These are phyloP conservation scores for Neophaeococcomyces mojaviensis DNA, from an alignment of 2,329 filamentous ascomycete species.

Conservation along the genomic window DNA sequence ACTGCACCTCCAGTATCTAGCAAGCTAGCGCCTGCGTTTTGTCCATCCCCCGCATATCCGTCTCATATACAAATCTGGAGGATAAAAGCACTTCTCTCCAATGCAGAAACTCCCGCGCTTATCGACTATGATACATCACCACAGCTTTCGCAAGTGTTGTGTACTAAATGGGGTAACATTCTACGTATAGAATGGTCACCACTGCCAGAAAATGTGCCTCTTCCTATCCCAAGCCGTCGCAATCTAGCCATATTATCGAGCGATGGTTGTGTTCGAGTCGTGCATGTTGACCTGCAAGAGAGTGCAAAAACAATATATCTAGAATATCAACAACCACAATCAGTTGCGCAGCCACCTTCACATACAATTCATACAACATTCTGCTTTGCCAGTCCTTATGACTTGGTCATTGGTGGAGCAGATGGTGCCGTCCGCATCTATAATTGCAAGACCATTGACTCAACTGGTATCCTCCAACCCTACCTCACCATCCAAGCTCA, in stretches of 20 bases:
- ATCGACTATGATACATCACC: constrained; percentile 39
- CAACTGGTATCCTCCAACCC: constrained; percentile 15
- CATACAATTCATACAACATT: constrained; percentile 49
- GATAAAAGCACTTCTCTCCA: background rate
- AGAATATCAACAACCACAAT: background rate
- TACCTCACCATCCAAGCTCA: constrained; percentile 23
- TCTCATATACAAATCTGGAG: constrained; percentile 53
- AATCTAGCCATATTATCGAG: constrained; percentile 48
- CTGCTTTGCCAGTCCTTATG: constrained; percentile 49
- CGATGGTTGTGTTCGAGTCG: constrained; percentile 50
- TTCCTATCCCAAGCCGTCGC: background rate
- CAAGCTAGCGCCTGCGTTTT: constrained; percentile 42
- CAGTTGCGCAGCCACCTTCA: constrained; percentile 30
- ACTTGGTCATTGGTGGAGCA: constrained; percentile 49
- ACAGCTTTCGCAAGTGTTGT: constrained; percentile 44
- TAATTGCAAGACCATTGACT: constrained; percentile 26
- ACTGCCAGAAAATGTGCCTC: constrained; percentile 23
- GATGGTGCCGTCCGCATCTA: constrained; percentile 52
- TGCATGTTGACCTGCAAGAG: constrained; percentile 31
- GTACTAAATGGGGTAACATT: constrained; percentile 50
- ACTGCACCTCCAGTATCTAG: constrained; percentile 24
- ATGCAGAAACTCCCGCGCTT: background rate
- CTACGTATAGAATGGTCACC: constrained; percentile 52
- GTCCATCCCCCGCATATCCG: constrained; percentile 40
- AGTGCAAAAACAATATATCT: background rate